Percentiles rank a stretch among this genome's conserved stretches.
These are phyloP conservation scores for Hemisphaericaspora nanyangensis DNA, from an alignment of 805 yeast genomes.

Conservation along the genomic window DNA sequence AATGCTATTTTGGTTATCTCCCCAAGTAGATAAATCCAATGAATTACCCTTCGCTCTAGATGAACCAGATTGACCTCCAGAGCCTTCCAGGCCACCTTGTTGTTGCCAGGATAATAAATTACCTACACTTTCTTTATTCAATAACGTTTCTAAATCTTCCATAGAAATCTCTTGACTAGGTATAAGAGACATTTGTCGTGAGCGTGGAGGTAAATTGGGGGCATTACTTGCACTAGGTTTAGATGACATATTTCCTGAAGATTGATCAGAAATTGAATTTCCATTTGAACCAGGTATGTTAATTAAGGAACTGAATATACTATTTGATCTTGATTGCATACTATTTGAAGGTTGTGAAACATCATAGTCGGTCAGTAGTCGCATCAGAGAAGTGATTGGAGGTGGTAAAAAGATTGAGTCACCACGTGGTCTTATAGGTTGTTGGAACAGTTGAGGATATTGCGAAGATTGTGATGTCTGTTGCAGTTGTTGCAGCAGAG, in stretches of 20 bases:
- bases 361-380: conserved; percentile 10
- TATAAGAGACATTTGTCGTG: conserved; percentile 18
- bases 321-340: conserved; percentile 31
- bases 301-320: conserved; percentile 36
- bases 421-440: conserved; percentile 27
- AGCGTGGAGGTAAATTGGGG: conserved; percentile 6
- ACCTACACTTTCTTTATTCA: conserved; percentile 31
- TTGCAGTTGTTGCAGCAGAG: conserved; percentile 6
- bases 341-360: conserved; percentile 7
- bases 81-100: not conserved
- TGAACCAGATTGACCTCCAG: not conserved
- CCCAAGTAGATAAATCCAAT: conserved; percentile 21
- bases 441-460: conserved; percentile 7
- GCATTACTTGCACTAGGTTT: not conserved
- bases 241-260: conserved; percentile 8
- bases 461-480: conserved; percentile 1
- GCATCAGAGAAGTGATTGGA: conserved; percentile 20
- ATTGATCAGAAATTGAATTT: conserved; percentile 30
- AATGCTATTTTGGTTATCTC: conserved; percentile 7
- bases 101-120: conserved; percentile 28
- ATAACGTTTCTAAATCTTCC: conserved; percentile 30
- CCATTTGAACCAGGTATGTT: conserved; percentile 34
- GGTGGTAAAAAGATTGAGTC: conserved; percentile 39
- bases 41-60: conserved; percentile 24
- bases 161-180: conserved; percentile 20